phyloP scores from a whole-genome alignment of 2,329 filamentous ascomycete genomes.

The Talaromyces sp. region DNA sequence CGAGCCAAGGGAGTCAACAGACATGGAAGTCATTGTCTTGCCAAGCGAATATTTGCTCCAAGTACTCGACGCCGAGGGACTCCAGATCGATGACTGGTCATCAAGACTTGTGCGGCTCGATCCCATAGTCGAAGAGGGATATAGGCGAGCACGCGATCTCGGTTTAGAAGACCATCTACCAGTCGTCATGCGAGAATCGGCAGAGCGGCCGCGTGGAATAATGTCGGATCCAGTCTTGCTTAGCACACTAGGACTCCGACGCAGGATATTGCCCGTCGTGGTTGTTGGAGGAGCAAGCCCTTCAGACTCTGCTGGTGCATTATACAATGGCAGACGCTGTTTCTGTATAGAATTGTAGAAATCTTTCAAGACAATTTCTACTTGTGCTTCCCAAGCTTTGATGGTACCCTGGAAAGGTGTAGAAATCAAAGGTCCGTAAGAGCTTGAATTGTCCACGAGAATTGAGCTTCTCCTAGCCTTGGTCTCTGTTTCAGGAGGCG shows the following conservation, averaged over 20 bases:
- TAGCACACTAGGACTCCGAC: slow-evolving; percentile 82
- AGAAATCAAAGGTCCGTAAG: slow-evolving; percentile 69
- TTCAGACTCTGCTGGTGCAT: slow-evolving; percentile 53
- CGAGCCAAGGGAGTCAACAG: slow-evolving; percentile 83
- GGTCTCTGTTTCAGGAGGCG: slow-evolving; percentile 14
- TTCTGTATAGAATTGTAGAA: slow-evolving; percentile 89
- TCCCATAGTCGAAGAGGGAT: slow-evolving; percentile 75
- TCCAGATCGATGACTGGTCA: slow-evolving; percentile 86
- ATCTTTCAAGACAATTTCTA: slow-evolving; percentile 86
- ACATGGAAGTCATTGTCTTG: slow-evolving; percentile 86
- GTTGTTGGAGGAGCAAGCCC: slow-evolving; percentile 23
- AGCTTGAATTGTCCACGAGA: slow-evolving; percentile 20
- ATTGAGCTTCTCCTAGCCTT: slow-evolving; percentile 17
- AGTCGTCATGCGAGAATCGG: slow-evolving; percentile 61
- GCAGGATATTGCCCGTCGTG: slow-evolving; percentile 57
- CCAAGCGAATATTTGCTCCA: slow-evolving; percentile 94
- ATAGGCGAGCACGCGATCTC: slow-evolving; percentile 71
- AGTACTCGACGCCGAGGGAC: slow-evolving; percentile 82
- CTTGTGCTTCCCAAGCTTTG: slow-evolving; percentile 80
- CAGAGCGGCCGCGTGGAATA: slow-evolving; percentile 66
- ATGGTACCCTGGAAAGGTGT: slow-evolving; percentile 69
- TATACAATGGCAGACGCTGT: slow-evolving; percentile 81
- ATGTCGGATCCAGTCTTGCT: slow-evolving; percentile 88
- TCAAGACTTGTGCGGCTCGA: slow-evolving; percentile 94
- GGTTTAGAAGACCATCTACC: slow-evolving; percentile 82